Percentiles rank a stretch among this genome's conserved stretches.
Conservation (phyloP, 2,329 filamentous ascomycete genomes). For the Diaporthe australafricana region DNA sequence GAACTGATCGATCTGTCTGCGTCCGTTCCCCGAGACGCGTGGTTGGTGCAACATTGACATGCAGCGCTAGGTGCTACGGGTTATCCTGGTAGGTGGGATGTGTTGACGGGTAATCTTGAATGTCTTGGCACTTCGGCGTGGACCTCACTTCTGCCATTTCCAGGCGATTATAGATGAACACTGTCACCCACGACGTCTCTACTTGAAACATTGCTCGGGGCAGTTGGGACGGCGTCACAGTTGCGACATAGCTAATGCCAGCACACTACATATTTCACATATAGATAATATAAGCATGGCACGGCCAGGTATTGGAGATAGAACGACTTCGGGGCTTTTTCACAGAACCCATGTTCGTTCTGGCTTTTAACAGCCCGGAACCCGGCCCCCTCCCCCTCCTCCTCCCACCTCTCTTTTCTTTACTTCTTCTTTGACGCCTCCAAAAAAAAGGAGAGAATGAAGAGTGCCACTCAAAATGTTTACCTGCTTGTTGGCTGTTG, state of each 20-base stretch:
- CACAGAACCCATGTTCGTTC: no score
- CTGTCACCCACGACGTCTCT: slow-evolving; percentile 2
- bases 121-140: neutral
- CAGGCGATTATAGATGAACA: neutral
- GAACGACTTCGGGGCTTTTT: neutral
- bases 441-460: neutral
- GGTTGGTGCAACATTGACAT: slow-evolving; percentile 11
- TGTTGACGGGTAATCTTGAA: slow-evolving; percentile 14
- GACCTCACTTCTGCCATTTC: neutral
- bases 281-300: neutral
- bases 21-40: neutral
- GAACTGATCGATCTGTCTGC: slow-evolving; percentile 13
- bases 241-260: neutral
- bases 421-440: neutral
- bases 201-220: slow-evolving; percentile 6
- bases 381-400: no score
- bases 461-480: neutral
- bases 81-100: slow-evolving; percentile 20
- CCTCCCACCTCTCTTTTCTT: no score
- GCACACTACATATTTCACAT: neutral
- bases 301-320: neutral
- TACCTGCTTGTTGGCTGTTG: slow-evolving; percentile 15
- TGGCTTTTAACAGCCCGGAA: no score
- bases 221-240: neutral
- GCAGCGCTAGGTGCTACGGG: slow-evolving; percentile 7